Evolutionary conservation across 768 basidiomycete species (phyloP).

Genomic region (Hemileccinum rubropunctum): DNA sequence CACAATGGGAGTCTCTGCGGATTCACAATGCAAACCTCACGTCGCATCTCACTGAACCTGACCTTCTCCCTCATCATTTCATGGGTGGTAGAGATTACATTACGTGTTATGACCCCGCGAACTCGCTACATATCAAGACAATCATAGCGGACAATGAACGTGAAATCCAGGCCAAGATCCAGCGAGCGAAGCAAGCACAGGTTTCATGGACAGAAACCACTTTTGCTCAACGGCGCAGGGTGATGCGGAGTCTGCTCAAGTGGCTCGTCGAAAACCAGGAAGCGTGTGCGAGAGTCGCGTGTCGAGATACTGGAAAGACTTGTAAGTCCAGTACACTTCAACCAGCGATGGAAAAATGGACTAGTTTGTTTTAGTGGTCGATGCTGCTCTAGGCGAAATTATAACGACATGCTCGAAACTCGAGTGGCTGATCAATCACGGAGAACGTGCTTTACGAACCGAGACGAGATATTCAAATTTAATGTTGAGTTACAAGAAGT

Average conservation of each 20-base stretch:
- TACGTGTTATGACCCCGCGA: conserved; percentile 91
- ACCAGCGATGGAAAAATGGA: not conserved
- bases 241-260: conserved; percentile 82
- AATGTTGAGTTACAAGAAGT: conserved; percentile 73
- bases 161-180: conserved; percentile 76
- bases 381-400: conserved; percentile 93
- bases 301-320: conserved; percentile 95
- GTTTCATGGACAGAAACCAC: conserved; percentile 68
- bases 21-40: conserved; percentile 60
- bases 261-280: conserved; percentile 95
- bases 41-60: conserved; percentile 58
- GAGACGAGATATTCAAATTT: conserved; percentile 66
- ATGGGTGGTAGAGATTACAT: conserved; percentile 62
- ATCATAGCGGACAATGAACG: conserved; percentile 67
- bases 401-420: conserved; percentile 93
- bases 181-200: conserved; percentile 63
- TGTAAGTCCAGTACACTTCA: conserved; percentile 43
- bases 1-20: conserved; percentile 51
- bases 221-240: conserved; percentile 76
- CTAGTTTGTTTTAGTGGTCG: conserved; percentile 61
- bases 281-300: conserved; percentile 79
- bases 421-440: conserved; percentile 87
- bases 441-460: conserved; percentile 72
- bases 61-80: conserved; percentile 49
- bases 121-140: conserved; percentile 77